Percentiles rank a stretch among this genome's conserved stretches.
phyloP scores from a whole-genome alignment of 257 asterid species.

The Coffea eugenioides region DNA sequence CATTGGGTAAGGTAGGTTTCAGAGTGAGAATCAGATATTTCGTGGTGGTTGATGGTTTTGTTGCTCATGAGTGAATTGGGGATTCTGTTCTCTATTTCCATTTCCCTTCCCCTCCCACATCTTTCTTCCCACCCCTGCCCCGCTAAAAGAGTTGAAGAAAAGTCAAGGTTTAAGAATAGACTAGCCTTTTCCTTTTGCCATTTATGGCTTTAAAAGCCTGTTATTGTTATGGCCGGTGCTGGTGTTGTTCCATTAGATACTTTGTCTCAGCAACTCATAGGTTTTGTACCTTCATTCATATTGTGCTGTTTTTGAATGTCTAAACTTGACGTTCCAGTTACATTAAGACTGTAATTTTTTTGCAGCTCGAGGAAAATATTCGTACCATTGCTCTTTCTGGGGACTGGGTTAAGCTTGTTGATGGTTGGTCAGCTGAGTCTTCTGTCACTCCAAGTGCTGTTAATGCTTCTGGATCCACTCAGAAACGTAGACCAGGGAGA shows the following conservation, averaged over 20 bases:
- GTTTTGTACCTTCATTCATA: not conserved
- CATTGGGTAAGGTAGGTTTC: not conserved
- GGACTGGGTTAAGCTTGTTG: slow-evolving; percentile 74
- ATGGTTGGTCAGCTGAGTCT: slow-evolving; percentile 48
- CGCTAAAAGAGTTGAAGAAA: not conserved
- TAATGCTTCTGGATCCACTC: slow-evolving; percentile 54
- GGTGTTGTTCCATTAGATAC: not conserved
- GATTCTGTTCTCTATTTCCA: not conserved
- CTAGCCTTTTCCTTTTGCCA: not conserved
- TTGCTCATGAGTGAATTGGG: not conserved
- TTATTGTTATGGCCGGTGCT: not conserved
- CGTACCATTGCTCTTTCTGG: slow-evolving; percentile 63
- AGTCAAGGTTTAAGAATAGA: not conserved
- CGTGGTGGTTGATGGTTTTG: not conserved
- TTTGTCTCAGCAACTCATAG: not conserved
- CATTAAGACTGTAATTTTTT: slow-evolving; percentile 26
- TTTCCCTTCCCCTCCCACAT: not conserved
- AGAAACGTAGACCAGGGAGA: slow-evolving; percentile 75
- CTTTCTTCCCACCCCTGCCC: not conserved
- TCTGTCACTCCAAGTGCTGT: slow-evolving; percentile 42
- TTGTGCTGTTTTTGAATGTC: not conserved
- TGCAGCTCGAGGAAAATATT: slow-evolving; percentile 77
- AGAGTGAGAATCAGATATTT: not conserved
- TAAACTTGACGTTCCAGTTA: not conserved
- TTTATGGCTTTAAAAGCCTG: not conserved